Conservation (phyloP, 2,329 filamentous ascomycete species). For the Phyllosticta citrichinensis region DNA sequence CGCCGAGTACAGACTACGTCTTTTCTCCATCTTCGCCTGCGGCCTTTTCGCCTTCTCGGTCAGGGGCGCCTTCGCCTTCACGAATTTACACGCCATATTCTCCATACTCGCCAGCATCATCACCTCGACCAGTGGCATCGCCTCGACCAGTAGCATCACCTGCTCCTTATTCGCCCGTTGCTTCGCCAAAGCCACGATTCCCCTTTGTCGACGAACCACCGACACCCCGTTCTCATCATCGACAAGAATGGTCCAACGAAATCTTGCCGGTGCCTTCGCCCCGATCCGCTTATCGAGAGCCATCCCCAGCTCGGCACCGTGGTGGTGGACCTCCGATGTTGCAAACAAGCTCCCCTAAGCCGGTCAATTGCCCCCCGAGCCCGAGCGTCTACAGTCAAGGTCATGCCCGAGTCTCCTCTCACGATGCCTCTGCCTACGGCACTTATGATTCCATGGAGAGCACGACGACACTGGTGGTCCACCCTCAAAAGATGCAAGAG, state of each 20-base stretch:
- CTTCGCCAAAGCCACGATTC: neutral
- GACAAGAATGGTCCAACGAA: neutral
- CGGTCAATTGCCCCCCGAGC: neutral
- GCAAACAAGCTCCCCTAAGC: neutral
- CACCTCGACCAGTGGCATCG: neutral
- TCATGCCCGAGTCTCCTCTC: neutral
- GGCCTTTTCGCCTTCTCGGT: neutral
- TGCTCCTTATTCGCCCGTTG: neutral
- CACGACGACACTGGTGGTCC: neutral
- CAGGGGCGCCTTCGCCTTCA: neutral
- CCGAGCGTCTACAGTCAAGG: neutral
- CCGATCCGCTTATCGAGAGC: neutral
- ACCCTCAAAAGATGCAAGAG: neutral
- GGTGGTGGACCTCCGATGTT: neutral
- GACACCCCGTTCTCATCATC: neutral
- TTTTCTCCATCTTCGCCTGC: conserved; percentile 1
- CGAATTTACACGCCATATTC: neutral
- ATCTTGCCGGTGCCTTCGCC: neutral
- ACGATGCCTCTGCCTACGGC: neutral
- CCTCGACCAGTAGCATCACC: neutral
- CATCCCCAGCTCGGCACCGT: neutral
- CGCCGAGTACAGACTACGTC: conserved; percentile 3
- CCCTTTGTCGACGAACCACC: neutral
- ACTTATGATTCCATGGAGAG: neutral
- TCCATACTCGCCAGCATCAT: neutral